A percentile compares a stretch with the other conserved stretches of the same genome.
Evolutionary conservation across 2,329 filamentous ascomycete species (phyloP).

Genomic region (Aspergillus melleus): DNA sequence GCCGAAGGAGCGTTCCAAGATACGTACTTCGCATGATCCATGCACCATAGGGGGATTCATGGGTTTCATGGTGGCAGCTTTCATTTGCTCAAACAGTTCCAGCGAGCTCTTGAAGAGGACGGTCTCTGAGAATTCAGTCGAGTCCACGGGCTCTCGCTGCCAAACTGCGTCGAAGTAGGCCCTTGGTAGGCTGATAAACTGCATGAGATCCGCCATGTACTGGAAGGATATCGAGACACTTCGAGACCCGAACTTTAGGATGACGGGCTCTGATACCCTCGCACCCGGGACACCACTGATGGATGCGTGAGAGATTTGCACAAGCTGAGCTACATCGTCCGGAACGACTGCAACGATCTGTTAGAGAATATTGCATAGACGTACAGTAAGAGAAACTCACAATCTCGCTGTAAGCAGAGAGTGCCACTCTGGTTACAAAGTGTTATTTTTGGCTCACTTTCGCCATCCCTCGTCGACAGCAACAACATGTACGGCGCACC

Average conservation of each 20-base stretch:
- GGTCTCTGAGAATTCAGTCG: constrained; percentile 28
- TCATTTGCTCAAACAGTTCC: constrained; percentile 30
- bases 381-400: constrained; percentile 17
- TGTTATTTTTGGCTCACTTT: constrained; percentile 33
- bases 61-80: constrained; percentile 30
- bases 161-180: constrained; percentile 33
- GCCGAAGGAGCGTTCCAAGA: constrained; percentile 29
- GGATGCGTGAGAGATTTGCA: constrained; percentile 19
- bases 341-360: constrained; percentile 15
- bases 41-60: constrained; percentile 25
- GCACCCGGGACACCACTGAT: constrained; percentile 16
- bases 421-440: constrained; percentile 35
- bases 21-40: constrained; percentile 32
- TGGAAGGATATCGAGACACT: constrained; percentile 31
- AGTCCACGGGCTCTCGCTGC: constrained; percentile 31
- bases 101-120: constrained; percentile 30
- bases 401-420: constrained; percentile 30
- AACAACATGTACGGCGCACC: constrained; percentile 35
- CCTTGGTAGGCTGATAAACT: constrained; percentile 33
- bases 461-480: constrained; percentile 29
- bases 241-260: constrained; percentile 26
- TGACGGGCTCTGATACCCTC: constrained; percentile 25
- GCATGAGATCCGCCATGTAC: constrained; percentile 24
- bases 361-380: neutral
- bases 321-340: constrained; percentile 23